These are phyloP conservation scores for Arthrobotrys sphaeroides DNA, from an alignment of 2,329 filamentous ascomycete species.

Conservation along the genomic window DNA sequence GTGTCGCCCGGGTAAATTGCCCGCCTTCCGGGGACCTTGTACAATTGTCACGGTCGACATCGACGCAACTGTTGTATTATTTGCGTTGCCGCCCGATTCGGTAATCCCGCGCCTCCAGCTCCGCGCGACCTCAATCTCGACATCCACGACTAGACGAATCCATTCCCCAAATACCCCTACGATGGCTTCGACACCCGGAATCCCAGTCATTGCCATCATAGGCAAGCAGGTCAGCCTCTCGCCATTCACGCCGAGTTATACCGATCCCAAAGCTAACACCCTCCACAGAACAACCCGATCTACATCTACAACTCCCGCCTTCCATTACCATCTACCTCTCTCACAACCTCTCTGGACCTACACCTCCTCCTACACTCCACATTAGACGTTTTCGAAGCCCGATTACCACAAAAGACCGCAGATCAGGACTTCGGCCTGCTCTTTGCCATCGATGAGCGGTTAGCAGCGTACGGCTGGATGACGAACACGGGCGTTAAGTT, in stretches of 20 bases:
- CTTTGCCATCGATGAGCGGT: constrained; percentile 90
- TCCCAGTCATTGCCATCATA: constrained; percentile 92
- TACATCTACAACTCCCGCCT: constrained; percentile 90
- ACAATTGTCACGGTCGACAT: background rate
- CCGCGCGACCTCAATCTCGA: background rate
- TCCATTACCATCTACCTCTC: constrained; percentile 67
- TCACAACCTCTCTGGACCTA: constrained; percentile 77
- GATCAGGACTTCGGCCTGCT: constrained; percentile 90
- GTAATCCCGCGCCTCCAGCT: background rate
- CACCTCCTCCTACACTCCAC: constrained; percentile 89
- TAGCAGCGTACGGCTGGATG: constrained; percentile 94
- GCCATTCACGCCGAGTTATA: background rate
- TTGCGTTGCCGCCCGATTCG: constrained; percentile 29
- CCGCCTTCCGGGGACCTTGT: constrained; percentile 31
- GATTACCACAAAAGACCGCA: constrained; percentile 70
- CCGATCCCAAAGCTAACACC: constrained; percentile 28
- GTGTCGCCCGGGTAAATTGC: constrained; percentile 41
- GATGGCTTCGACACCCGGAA: constrained; percentile 75
- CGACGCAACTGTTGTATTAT: constrained; percentile 27
- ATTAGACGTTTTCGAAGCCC: constrained; percentile 91
- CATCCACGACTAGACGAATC: background rate
- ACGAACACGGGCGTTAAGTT: constrained; percentile 95
- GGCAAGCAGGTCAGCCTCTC: constrained; percentile 80
- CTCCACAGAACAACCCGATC: constrained; percentile 87
- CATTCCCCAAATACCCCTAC: background rate